Conservation (phyloP, 1,139 yeast genomes). For the Yamadazyma sp. region DNA sequence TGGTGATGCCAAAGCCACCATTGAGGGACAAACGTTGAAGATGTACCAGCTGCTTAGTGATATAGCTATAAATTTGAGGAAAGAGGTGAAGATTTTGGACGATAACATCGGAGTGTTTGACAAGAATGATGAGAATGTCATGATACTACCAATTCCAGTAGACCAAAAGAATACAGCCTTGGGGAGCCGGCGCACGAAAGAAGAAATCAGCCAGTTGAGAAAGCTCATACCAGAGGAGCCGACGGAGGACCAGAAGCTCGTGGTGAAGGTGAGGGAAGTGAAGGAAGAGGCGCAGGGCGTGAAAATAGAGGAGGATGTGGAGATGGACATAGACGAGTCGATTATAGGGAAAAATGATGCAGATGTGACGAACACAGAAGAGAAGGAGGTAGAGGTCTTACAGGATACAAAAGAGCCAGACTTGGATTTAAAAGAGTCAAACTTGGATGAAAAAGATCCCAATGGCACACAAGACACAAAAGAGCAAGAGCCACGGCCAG, state of each 20-base stretch:
- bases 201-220: constrained; percentile 31
- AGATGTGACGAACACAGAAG: no score
- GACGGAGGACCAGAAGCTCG: constrained; percentile 13
- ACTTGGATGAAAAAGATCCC: no score
- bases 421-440: constrained; percentile 5
- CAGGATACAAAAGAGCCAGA: not conserved
- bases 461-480: no score
- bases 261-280: not conserved
- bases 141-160: constrained; percentile 59
- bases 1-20: constrained; percentile 21
- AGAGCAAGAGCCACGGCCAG: no score
- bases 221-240: constrained; percentile 20
- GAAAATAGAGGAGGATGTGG: not conserved
- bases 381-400: no score
- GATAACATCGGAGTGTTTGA: constrained; percentile 52
- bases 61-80: constrained; percentile 49
- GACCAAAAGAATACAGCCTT: constrained; percentile 63
- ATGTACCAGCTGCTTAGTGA: constrained; percentile 36
- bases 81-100: constrained; percentile 59
- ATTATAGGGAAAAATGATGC: not conserved
- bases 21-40: constrained; percentile 29
- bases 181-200: constrained; percentile 48
- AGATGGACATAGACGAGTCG: constrained; percentile 3
- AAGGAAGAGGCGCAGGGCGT: constrained; percentile 1
- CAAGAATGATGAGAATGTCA: constrained; percentile 45